A percentile compares a stretch with the other conserved stretches of the same genome.
These are phyloP conservation scores for Phalaenopsis aphrodite DNA, from an alignment of 106 monocot species.

Conservation along the genomic window DNA sequence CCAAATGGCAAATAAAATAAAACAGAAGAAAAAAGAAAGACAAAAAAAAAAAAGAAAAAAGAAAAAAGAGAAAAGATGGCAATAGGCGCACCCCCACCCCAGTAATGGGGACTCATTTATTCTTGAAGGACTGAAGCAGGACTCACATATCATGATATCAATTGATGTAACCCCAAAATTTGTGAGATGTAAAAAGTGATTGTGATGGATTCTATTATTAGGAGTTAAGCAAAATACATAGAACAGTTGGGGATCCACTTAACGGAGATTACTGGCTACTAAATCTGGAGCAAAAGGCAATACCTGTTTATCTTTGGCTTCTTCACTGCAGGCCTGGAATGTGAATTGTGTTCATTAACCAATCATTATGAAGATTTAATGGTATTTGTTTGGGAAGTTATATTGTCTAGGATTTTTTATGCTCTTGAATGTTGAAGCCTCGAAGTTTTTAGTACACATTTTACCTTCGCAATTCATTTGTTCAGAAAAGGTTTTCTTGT, in stretches of 20 bases:
- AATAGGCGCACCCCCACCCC: not conserved
- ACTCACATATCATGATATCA: not conserved
- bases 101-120: not conserved
- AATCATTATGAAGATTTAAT: not conserved
- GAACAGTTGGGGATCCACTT: not conserved
- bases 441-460: not conserved
- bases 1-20: not conserved
- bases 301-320: not conserved
- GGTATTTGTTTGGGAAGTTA: not conserved
- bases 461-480: not conserved
- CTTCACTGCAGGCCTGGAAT: not conserved
- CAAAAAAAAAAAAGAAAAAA: too few relatives aligned
- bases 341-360: not conserved
- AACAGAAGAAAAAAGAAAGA: not conserved
- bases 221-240: not conserved
- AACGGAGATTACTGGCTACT: not conserved
- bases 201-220: not conserved
- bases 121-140: not conserved
- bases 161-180: not conserved
- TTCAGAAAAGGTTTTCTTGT: not conserved
- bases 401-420: not conserved
- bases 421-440: not conserved
- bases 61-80: not conserved
- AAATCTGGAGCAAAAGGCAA: not conserved
- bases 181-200: not conserved